Percentiles rank a stretch among this genome's conserved stretches.
phyloP scores from a whole-genome alignment of 768 basidiomycete species.

The Lentinula boryana region DNA sequence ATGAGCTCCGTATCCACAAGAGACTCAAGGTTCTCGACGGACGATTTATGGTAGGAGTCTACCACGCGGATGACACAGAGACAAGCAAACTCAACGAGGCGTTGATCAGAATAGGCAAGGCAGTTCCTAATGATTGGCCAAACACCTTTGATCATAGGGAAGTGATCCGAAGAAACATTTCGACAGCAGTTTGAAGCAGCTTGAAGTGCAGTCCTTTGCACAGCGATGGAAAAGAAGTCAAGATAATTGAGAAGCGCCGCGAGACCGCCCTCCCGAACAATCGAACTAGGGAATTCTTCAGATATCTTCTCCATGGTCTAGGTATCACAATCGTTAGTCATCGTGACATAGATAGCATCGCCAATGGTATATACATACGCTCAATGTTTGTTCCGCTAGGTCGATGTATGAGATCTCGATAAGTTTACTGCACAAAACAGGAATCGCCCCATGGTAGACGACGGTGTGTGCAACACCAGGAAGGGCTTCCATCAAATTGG shows the following conservation, averaged over 20 bases:
- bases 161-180: conserved; percentile 84
- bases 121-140: conserved; percentile 94
- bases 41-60: conserved; percentile 85
- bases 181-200: conserved; percentile 97
- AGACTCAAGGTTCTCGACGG: conserved; percentile 79
- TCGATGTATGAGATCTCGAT: conserved; percentile 98
- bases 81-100: conserved; percentile 95
- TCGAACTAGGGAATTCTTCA: conserved; percentile 92
- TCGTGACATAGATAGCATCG: conserved; percentile 3
- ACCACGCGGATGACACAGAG: conserved; percentile 92
- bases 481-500: conserved; percentile 98
- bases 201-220: conserved; percentile 93
- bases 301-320: conserved; percentile 99
- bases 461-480: conserved; percentile 97
- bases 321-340: conserved; percentile 12
- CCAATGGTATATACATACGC: conserved; percentile 52
- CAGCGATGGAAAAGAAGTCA: conserved; percentile 97
- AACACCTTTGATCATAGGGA: conserved; percentile 81
- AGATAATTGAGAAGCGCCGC: conserved; percentile 91
- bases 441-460: conserved; percentile 97
- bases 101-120: conserved; percentile 86
- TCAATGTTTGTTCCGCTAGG: conserved; percentile 95
- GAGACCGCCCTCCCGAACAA: conserved; percentile 93
- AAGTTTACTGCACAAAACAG: conserved; percentile 94
- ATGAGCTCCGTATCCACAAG: conserved; percentile 79